Evolutionary conservation across 805 yeast genomes (phyloP).

Genomic region (Saccharomycopsis sp.): DNA sequence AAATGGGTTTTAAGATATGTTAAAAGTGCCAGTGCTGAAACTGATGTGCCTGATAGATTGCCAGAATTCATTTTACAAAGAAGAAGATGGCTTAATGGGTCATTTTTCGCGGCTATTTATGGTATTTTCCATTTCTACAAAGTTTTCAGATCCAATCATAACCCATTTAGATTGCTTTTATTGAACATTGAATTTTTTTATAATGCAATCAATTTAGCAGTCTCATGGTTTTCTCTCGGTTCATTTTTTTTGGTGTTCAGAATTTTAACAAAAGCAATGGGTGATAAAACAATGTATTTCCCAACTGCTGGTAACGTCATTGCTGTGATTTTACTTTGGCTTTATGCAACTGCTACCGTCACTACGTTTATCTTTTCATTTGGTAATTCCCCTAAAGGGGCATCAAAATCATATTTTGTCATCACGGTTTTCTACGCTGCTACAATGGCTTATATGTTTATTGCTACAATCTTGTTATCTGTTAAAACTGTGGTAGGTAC

Average conservation of each 20-base stretch:
- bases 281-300: slow-evolving; percentile 36
- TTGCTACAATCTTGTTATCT: slow-evolving; percentile 81
- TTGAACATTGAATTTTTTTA: slow-evolving; percentile 74
- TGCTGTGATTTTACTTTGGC: slow-evolving; percentile 76
- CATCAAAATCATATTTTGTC: slow-evolving; percentile 65
- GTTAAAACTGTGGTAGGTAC: slow-evolving; percentile 43
- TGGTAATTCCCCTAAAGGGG: slow-evolving; percentile 93
- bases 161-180: slow-evolving; percentile 55
- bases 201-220: slow-evolving; percentile 63
- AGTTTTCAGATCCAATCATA: slow-evolving; percentile 76
- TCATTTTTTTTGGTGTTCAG: slow-evolving; percentile 87
- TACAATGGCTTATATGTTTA: slow-evolving; percentile 81
- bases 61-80: slow-evolving; percentile 88
- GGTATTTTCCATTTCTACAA: slow-evolving; percentile 71
- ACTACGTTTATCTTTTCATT: slow-evolving; percentile 85
- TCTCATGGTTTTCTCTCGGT: slow-evolving; percentile 91
- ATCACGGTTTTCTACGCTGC: slow-evolving; percentile 79
- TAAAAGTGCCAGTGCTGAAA: slow-evolving; percentile 81
- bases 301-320: slow-evolving; percentile 64
- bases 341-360: slow-evolving; percentile 71
- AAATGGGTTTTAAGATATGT: slow-evolving; percentile 82
- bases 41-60: slow-evolving; percentile 89
- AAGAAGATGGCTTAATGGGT: slow-evolving; percentile 95
- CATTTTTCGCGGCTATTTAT: slow-evolving; percentile 90
- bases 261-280: slow-evolving; percentile 75